Evolutionary conservation across 2,329 filamentous ascomycete genomes (phyloP), one percentile per base, ranked within the genome.

Genomic region (Helminthosporium solani): DNA sequence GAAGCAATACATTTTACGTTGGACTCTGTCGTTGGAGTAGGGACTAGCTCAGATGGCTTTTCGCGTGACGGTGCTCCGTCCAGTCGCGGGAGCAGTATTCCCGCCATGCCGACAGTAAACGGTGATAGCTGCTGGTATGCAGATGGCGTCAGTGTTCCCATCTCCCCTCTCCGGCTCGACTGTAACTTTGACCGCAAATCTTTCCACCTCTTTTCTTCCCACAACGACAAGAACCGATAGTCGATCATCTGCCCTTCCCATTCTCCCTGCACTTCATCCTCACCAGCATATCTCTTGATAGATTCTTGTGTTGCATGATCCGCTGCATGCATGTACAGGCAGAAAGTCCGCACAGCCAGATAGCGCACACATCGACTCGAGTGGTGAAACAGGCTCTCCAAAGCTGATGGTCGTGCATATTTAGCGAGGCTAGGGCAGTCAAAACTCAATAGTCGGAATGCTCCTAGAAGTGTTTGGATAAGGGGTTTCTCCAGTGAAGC

Each of bases 241-340:
- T 97, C 90, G 54, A 94, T 83, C 37, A 73, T 71, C 52, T 77
- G 77, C 28, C 85, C 88, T 71, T 97, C 94, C 78, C 90, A 88
- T 34, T 81, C 74, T 7, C 85, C 90, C 51, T 79, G 67, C 31
- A 95, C 75, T 18, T 80, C 75, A 25, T 81, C 81, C 31, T 79
- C 74, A 37, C 81, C 83, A 44, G 92, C 74, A 67, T 90, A 78
- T 60, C 81, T 77, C 39, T 75, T 71, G 25, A 95, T 71, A 67
- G 95, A 85, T 39, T 80, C 75, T 62, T 95, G 86, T 38, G 87
- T 78, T 52, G 88, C 88, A 53, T 79, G 76, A 68, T 99, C 94
- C 3, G 94, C 86, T 23, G 87, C 87, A 60, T 84, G 83, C 57
- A 95, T 82, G 46, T 90, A 82, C 52, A 89, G 77, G 62, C 86